Evolutionary conservation across 805 yeast species (phyloP).

Genomic region (Candida manassasensis): DNA sequence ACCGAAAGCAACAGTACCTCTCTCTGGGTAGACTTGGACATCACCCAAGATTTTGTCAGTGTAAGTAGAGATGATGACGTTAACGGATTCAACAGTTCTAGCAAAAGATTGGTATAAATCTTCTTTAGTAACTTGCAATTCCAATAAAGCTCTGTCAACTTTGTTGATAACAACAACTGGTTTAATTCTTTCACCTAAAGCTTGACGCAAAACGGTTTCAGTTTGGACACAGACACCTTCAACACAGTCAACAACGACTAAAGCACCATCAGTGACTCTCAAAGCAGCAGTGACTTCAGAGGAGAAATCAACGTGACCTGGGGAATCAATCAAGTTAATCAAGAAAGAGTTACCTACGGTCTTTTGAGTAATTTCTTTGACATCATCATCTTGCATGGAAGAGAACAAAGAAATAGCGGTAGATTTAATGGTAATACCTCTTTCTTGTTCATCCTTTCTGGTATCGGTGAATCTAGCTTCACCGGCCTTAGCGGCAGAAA

Average conservation of each 20-base stretch:
- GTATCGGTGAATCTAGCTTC: slow-evolving; percentile 99
- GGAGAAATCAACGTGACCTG: slow-evolving; percentile 99
- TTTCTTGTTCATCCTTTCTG: slow-evolving; percentile 99
- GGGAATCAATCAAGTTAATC: slow-evolving; percentile 97
- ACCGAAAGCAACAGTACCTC: slow-evolving; percentile 99
- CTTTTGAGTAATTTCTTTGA: slow-evolving; percentile 86
- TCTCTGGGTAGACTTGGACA: slow-evolving; percentile 97
- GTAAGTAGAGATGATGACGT: slow-evolving; percentile 96
- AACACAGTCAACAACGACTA: slow-evolving; percentile 97
- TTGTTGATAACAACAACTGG: slow-evolving; percentile 98
- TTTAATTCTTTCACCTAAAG: slow-evolving; percentile 98
- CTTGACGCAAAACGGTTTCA: slow-evolving; percentile 98
- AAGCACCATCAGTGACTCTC: slow-evolving; percentile 99
- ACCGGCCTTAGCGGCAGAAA: slow-evolving; percentile 99
- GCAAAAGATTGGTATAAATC: slow-evolving; percentile 97
- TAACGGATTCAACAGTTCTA: slow-evolving; percentile 98
- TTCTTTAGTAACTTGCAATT: slow-evolving; percentile 98
- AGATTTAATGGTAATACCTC: slow-evolving; percentile 99
- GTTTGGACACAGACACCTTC: slow-evolving; percentile 99
- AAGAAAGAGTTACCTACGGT: slow-evolving; percentile 91
- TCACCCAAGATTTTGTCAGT: slow-evolving; percentile 89
- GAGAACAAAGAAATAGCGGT: slow-evolving; percentile 97
- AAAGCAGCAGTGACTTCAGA: slow-evolving; percentile 99
- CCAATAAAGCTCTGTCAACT: slow-evolving; percentile 99
- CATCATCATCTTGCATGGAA: slow-evolving; percentile 80